These are phyloP conservation scores for Arctium minus DNA, from an alignment of 129 eudicot genomes.

Conservation along the genomic window DNA sequence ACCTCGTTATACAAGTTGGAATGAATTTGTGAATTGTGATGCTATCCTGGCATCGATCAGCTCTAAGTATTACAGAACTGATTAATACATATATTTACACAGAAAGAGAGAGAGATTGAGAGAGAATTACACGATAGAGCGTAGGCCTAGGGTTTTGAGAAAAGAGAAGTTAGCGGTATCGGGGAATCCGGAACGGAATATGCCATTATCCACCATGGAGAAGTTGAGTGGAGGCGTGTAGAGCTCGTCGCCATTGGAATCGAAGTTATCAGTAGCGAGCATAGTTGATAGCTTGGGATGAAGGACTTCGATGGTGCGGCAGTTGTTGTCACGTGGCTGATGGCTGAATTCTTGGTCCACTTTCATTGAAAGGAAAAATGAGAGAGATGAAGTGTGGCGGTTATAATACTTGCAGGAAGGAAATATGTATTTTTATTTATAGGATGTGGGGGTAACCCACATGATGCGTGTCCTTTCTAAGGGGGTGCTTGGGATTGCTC, in stretches of 20 bases:
- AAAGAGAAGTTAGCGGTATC: conserved; percentile 49
- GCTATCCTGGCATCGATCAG: background rate
- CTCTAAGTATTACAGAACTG: background rate
- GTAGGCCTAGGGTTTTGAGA: conserved; percentile 67
- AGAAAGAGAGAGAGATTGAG: background rate
- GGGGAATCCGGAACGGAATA: conserved; percentile 70
- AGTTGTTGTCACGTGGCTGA: conserved; percentile 14
- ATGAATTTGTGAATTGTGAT: background rate
- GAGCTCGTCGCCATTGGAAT: conserved; percentile 30
- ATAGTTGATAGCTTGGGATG: conserved; percentile 4
- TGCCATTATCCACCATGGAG: conserved; percentile 69
- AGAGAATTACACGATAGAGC: conserved; percentile 51
- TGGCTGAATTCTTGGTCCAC: conserved; percentile 21
- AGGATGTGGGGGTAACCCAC: background rate
- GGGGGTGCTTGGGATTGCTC: too few species aligned
- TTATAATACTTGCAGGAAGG: conserved; percentile 7
- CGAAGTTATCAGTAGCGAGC: conserved; percentile 8
- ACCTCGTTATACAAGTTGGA: background rate
- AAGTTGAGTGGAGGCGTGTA: conserved; percentile 71
- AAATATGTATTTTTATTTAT: conserved; percentile 1
- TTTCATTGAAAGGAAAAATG: conserved; percentile 13
- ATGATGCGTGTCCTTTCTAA: background rate
- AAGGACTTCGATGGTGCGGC: conserved; percentile 16
- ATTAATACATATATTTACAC: background rate
- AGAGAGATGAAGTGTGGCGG: conserved; percentile 18